Evolutionary conservation across 2,329 filamentous ascomycete species (phyloP), one percentile per base, ranked within the genome.

Genomic region (Aspergillus ochraceus): DNA sequence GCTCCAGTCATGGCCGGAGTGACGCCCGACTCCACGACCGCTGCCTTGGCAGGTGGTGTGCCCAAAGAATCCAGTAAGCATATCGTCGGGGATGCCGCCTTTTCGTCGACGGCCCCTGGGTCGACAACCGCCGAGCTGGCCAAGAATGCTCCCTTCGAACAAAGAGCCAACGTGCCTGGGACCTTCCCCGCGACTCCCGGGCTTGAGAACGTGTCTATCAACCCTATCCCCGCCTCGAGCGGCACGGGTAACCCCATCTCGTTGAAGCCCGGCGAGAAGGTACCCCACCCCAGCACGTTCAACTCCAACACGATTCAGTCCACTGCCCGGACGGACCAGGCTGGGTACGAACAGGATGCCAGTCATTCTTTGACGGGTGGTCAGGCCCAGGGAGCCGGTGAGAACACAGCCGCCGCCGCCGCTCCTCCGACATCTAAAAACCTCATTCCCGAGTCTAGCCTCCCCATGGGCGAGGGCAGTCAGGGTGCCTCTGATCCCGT

Each of bases 301-400:
- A 87, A 87, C 52, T 76, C 83, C 54, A 90, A 90, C 74, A 88
- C 92, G 54, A 84, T 97, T 70, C 86, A 88, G 47, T 86, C 84
- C 65, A 84, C 81, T 26, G 82, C 81, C 39, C 82, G 79, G 70
- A 84, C 91, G 20, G 93, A 97, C 74, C 85, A 92, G 75, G 90
- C 88, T 67, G 94, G 91, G 1, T 98, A 97, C 76, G 89, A 96
- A 75, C 90, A 90, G 76, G 87, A 88, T 64, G 84, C 87, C 59
- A 80, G 79, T 69, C 64, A 74, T 39, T 69, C 75, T 36, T 71
- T 83, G 12, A 76, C 79, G n/a, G 77, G 80, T 24, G 76, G 54
- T 8, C 54, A 58, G 45, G 17, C 54, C 11, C 54, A 58, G 11
- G 74, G 73, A 10, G 74, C 77, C 30, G 74, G 71, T 78, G 36